These are phyloP conservation scores for Malassezia slooffiae DNA, from an alignment of 1,284 basidiomycete species.

Conservation along the genomic window DNA sequence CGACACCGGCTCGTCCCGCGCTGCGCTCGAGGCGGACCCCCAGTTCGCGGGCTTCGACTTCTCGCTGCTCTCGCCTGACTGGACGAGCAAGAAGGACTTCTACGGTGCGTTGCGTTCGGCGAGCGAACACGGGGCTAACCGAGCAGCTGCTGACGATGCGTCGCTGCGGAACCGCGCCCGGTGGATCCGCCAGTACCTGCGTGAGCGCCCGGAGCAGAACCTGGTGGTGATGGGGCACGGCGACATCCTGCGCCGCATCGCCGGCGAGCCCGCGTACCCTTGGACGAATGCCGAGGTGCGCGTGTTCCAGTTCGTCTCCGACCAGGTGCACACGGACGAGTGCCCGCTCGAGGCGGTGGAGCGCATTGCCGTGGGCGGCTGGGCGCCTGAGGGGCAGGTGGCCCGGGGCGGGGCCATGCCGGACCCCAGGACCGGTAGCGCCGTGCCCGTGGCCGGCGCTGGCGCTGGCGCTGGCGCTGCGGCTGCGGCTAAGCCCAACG, in stretches of 20 bases:
- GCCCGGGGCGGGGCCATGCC: neutral
- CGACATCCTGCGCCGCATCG: constrained; percentile 41
- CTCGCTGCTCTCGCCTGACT: constrained; percentile 37
- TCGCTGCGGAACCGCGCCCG: constrained; percentile 34
- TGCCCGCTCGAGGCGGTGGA: constrained; percentile 26
- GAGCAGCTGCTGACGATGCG: constrained; percentile 27
- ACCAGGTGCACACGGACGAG: constrained; percentile 23
- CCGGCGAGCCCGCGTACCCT: constrained; percentile 14
- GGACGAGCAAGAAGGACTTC: constrained; percentile 42
- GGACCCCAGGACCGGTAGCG: constrained; percentile 2
- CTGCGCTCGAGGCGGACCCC: constrained; percentile 30
- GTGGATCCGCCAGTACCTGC: constrained; percentile 44
- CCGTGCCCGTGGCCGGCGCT: constrained; percentile 52
- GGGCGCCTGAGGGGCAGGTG: neutral
- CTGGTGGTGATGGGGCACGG: constrained; percentile 45
- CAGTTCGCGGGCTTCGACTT: constrained; percentile 39
- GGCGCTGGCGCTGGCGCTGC: constrained; percentile 18
- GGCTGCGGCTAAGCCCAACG: no score
- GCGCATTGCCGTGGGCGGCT: constrained; percentile 28
- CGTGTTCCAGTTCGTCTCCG: constrained; percentile 33
- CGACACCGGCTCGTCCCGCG: constrained; percentile 39
- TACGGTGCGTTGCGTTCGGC: constrained; percentile 17
- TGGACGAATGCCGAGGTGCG: constrained; percentile 46
- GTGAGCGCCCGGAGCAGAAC: constrained; percentile 33
- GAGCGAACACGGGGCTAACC: neutral